Evolutionary conservation across 2,329 filamentous ascomycete genomes (phyloP), one percentile per base, ranked within the genome.

Genomic region (Leptodontidium sp.): DNA sequence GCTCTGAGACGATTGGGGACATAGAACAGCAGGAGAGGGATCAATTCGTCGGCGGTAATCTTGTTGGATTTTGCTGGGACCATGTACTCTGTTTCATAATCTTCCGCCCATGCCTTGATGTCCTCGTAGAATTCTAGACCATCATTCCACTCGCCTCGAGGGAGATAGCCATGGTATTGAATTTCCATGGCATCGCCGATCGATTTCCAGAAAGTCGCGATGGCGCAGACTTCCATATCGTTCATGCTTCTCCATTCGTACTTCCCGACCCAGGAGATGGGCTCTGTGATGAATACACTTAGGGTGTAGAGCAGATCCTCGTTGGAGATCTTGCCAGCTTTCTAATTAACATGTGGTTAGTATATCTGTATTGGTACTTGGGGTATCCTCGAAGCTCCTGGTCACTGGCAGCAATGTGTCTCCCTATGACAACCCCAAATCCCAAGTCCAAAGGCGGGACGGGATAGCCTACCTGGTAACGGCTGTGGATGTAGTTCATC

Each of bases 201-300:
- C 64, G 84, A 84, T 78, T 91, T 92, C 91, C 91, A 94, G 75
- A 91, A 88, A 0, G 87, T 88, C 17, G 87, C 89, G 38, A 90
- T 79, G 0, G 90, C 91, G 70, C 90, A 91, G 11, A 82, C 78
- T 78, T 94, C 92, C 79, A 94, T 83, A 0, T 90, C 86, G 17
- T 85, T 90, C 26, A 93, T 78, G 4, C 80, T 49, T 1, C 92
- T 86, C 91, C 92, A 95, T 77, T 95, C 93, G 74, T 88, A 92
- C 6, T 81, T 80, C 5, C 83, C 77, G 40, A 91, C 85, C 83
- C 91, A 93, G 15, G 85, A 82, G 38, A 86, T 78, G 0, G 91
- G 90, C 76, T 93, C 89, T 0, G 85, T 81, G 21, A 91, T 84
- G 76, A 93, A 93, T 0, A 93, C 83, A 14, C 84, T 82, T 0